These are phyloP conservation scores for Botryotinia calthae DNA, from an alignment of 2,329 filamentous ascomycete species.

Conservation along the genomic window DNA sequence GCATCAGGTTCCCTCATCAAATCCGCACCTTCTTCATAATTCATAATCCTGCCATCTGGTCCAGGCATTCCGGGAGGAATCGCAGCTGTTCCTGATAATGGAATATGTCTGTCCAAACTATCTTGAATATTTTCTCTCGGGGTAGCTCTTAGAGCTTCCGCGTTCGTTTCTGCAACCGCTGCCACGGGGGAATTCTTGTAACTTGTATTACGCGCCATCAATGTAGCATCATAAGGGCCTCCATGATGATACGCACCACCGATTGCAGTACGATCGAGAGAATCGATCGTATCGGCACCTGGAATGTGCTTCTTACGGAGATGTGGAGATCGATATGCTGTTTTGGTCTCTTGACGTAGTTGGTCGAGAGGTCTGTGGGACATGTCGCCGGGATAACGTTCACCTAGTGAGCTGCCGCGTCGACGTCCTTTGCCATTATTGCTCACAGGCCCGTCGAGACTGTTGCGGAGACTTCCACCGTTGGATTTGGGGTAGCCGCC, in stretches of 20 bases:
- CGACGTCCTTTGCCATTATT: conserved; percentile 36
- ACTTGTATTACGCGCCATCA: conserved; percentile 69
- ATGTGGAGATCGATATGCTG: conserved; percentile 65
- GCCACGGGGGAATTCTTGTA: conserved; percentile 67
- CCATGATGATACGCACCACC: conserved; percentile 78
- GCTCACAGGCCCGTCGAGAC: conserved; percentile 28
- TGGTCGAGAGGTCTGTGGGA: conserved; percentile 66
- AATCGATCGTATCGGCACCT: conserved; percentile 75
- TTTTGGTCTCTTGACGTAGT: conserved; percentile 59
- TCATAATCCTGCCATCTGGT: conserved; percentile 64
- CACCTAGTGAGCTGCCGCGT: conserved; percentile 52
- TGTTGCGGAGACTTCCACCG: conserved; percentile 24
- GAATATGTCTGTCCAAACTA: conserved; percentile 68
- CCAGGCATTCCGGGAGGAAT: conserved; percentile 74
- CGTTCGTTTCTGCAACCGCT: conserved; percentile 70
- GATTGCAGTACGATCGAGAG: conserved; percentile 63
- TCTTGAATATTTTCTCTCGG: conserved; percentile 75
- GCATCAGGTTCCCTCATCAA: conserved; percentile 73
- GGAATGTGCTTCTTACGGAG: conserved; percentile 64
- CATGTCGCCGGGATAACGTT: conserved; percentile 63
- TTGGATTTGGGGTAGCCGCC: conserved; percentile 35
- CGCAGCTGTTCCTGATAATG: conserved; percentile 74
- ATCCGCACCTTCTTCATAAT: conserved; percentile 84
- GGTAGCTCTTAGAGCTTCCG: conserved; percentile 76
- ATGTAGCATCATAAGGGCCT: conserved; percentile 83